A percentile compares a stretch with the other conserved stretches of the same genome.
Conservation (phyloP, 257 asterid species). For the Fraxinus americana region DNA sequence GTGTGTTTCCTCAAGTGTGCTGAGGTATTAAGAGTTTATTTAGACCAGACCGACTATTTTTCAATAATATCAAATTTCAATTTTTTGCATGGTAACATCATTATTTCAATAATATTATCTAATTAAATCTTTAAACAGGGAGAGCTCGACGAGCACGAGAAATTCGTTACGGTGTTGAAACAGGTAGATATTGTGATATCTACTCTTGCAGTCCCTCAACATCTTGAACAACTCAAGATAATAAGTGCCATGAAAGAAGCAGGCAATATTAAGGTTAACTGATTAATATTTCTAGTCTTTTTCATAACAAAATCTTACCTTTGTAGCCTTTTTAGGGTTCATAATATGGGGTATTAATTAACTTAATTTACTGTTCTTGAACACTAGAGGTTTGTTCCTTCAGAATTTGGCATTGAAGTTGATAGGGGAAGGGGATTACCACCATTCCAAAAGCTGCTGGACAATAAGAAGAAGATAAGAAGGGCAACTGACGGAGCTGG, state of each 20-base stretch:
- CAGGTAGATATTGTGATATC: constrained; percentile 48
- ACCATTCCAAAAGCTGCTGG: constrained; percentile 29
- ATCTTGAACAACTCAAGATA: constrained; percentile 41
- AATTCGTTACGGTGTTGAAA: constrained; percentile 20
- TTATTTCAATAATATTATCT: too few species aligned
- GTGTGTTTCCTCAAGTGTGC: too few species aligned
- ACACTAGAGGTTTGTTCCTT: constrained; percentile 40
- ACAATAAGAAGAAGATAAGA: constrained; percentile 37
- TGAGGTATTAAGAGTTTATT: too few species aligned
- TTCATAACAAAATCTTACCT: too few species aligned
- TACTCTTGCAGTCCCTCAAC: constrained; percentile 37
- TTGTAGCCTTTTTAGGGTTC: background rate
- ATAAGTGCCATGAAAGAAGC: constrained; percentile 44
- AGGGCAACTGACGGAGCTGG: constrained; percentile 43
- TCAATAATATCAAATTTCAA: too few species aligned
- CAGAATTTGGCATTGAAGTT: constrained; percentile 44
- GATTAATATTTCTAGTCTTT: too few species aligned
- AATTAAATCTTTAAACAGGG: constrained; percentile 24
- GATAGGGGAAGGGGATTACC: constrained; percentile 35
- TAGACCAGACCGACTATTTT: background rate
- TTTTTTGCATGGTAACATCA: too few species aligned
- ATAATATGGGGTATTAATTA: too few species aligned
- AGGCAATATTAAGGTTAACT: constrained; percentile 40
- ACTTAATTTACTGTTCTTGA: background rate
- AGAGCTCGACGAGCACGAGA: constrained; percentile 35